A percentile compares a stretch with the other conserved stretches of the same genome.
phyloP scores from a whole-genome alignment of 2,329 filamentous ascomycete species.

The Dactylonectria macrodidyma region DNA sequence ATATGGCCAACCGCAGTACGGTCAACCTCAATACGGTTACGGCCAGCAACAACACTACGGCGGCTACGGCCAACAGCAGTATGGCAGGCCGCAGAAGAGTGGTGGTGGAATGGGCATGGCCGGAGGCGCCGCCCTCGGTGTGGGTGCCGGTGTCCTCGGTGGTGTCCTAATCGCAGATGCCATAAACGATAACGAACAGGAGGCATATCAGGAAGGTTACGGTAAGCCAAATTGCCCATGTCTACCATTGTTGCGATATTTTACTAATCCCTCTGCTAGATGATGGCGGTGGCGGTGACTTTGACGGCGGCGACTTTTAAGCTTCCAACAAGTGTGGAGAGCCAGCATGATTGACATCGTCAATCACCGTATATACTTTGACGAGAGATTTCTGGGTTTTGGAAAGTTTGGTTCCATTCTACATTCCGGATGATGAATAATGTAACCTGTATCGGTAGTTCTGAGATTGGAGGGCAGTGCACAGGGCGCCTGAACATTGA shows the following conservation, averaged over 20 bases:
- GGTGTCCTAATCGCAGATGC: conserved; percentile 80
- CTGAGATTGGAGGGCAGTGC: neutral
- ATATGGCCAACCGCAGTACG: conserved; percentile 44
- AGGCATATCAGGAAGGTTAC: conserved; percentile 66
- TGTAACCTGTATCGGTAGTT: neutral
- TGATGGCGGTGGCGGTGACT: conserved; percentile 51
- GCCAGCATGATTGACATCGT: conserved; percentile 1
- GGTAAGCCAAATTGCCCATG: conserved; percentile 47
- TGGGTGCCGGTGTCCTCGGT: conserved; percentile 86
- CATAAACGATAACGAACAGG: conserved; percentile 73
- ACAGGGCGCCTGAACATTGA: neutral
- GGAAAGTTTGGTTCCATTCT: conserved; percentile 8
- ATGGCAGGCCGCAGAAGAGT: conserved; percentile 58
- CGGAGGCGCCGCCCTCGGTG: conserved; percentile 82
- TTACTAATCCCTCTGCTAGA: conserved; percentile 47
- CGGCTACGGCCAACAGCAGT: conserved; percentile 52
- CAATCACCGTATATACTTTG: conserved; percentile 27
- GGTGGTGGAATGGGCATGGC: conserved; percentile 73
- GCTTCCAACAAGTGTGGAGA: neutral
- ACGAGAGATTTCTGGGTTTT: conserved; percentile 10
- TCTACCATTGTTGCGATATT: neutral
- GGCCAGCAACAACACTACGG: conserved; percentile 53
- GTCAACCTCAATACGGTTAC: conserved; percentile 51
- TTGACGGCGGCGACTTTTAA: conserved; percentile 44
- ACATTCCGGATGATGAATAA: conserved; percentile 27